phyloP scores from a whole-genome alignment of 169 alveolate genomes.

The Toxoplasma gondii region DNA sequence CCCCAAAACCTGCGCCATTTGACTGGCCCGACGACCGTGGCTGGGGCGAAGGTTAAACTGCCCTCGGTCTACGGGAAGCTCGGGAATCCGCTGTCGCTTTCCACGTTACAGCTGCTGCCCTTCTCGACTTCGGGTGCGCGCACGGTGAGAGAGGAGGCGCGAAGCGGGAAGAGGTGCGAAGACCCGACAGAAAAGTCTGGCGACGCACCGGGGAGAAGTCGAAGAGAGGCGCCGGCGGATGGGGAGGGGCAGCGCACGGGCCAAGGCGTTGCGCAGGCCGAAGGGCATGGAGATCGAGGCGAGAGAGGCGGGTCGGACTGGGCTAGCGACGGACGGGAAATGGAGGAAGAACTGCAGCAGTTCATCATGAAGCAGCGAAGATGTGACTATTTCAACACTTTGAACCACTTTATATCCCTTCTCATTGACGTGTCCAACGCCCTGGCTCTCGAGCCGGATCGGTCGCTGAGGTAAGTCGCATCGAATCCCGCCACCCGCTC shows the following conservation, averaged over 20 bases:
- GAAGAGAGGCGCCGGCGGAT: background rate
- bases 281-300: background rate
- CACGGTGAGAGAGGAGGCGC: background rate
- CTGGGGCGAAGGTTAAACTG: conserved; percentile 72
- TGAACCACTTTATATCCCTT: conserved; percentile 80
- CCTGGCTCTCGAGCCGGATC: conserved; percentile 77
- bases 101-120: conserved; percentile 77
- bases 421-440: conserved; percentile 40
- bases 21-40: conserved; percentile 23
- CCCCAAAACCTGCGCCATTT: conserved; percentile 5
- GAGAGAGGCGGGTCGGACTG: background rate
- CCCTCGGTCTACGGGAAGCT: conserved; percentile 80
- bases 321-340: conserved; percentile 9
- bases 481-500: background rate
- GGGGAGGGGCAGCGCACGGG: background rate
- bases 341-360: conserved; percentile 82
- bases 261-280: background rate
- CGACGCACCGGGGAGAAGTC: background rate
- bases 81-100: conserved; percentile 80
- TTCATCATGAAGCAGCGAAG: conserved; percentile 88
- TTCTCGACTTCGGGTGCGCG: conserved; percentile 38
- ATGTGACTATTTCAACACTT: conserved; percentile 86
- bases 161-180: conserved; percentile 11
- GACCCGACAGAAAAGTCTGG: background rate
- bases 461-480: conserved; percentile 70